Evolutionary conservation across 1,284 basidiomycete genomes (phyloP).

Genomic region (Gastroboletus turbinatus): DNA sequence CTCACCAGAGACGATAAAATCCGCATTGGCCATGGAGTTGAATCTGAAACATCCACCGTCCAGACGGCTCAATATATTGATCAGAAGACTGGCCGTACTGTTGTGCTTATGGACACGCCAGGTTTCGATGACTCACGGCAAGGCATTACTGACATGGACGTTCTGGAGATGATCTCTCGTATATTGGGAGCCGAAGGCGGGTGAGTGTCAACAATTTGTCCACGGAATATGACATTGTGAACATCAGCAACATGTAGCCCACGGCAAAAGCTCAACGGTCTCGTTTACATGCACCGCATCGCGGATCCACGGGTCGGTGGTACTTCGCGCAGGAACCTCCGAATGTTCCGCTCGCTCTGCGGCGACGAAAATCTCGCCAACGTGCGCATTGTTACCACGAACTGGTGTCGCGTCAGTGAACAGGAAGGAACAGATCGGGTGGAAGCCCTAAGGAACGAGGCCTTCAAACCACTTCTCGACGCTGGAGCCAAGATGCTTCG

Average conservation of each 20-base stretch:
- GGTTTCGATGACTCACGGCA: background rate
- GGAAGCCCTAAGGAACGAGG: background rate
- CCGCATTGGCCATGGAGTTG: background rate
- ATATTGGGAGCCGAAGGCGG: background rate
- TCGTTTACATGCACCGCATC: too few species aligned
- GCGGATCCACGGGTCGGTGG: too few species aligned
- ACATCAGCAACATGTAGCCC: background rate
- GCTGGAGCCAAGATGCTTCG: background rate
- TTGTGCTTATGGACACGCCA: background rate
- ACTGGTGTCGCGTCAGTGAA: too few species aligned
- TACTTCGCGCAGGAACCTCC: too few species aligned
- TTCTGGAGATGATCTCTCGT: background rate
- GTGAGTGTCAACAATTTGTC: background rate
- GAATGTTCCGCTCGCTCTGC: too few species aligned
- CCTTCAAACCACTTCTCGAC: background rate
- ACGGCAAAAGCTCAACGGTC: too few species aligned
- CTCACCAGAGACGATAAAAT: background rate
- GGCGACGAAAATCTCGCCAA: too few species aligned
- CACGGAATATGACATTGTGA: background rate
- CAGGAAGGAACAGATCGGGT: too few species aligned
- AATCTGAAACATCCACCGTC: background rate
- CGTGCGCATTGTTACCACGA: too few species aligned
- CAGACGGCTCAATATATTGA: background rate
- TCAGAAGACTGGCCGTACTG: background rate
- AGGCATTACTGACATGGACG: background rate